These are phyloP conservation scores for Corniculantispora saksenae DNA, from an alignment of 2,329 filamentous ascomycete genomes.

Conservation along the genomic window DNA sequence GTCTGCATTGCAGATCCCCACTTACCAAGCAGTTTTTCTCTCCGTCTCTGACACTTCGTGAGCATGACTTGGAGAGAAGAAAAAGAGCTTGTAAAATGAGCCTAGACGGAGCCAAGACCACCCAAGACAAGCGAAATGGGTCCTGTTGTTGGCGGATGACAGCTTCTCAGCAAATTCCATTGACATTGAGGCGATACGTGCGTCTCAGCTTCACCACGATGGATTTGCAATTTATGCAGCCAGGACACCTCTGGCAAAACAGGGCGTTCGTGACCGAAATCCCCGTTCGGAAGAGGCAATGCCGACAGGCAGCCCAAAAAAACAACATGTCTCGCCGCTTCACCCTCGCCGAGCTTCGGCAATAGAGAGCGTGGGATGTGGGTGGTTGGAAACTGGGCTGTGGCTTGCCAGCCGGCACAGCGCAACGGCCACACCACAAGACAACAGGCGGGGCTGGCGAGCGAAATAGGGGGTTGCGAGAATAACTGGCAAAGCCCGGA, in stretches of 20 bases:
- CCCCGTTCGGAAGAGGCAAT: background rate
- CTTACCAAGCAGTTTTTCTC: background rate
- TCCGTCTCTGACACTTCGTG: background rate
- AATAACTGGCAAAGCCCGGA: background rate
- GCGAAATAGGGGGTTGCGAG: background rate
- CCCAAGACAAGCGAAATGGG: background rate
- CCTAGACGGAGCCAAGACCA: background rate
- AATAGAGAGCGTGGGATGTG: background rate
- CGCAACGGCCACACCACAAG: background rate
- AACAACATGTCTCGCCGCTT: background rate
- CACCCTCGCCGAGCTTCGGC: background rate
- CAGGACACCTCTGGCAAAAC: background rate
- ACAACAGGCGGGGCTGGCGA: background rate
- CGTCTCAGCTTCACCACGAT: background rate
- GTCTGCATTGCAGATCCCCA: conserved; percentile 7
- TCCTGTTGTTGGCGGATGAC: background rate
- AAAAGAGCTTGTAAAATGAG: background rate
- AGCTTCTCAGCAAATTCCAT: background rate
- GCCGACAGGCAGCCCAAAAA: background rate
- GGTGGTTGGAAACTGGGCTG: background rate
- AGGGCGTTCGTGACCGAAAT: background rate
- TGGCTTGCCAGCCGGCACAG: background rate
- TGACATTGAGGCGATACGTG: background rate
- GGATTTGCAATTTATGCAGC: background rate
- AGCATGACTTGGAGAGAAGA: background rate